Base-by-base conservation (phyloP, 768 basidiomycete genomes). In the Amanita muscaria region DNA sequence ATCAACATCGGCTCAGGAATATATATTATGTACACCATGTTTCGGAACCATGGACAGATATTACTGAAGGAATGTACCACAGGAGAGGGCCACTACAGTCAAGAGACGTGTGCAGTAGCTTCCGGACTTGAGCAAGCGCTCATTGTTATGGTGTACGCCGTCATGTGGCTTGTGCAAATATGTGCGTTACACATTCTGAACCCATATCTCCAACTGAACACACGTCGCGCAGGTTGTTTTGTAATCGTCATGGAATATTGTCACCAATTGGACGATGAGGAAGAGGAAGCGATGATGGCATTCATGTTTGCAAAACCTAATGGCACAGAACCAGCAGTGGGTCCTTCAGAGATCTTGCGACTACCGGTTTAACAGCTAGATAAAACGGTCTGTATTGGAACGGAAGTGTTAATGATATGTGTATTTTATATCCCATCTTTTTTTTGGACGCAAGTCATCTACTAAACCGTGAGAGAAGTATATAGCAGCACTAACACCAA, bases 81-180 rank as follows among this genome's bases (percentile, higher is more conserved):
- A 22, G 59, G 59, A 7, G 54, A 59, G 3, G 48, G 40, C 11
- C 49, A 54, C 2, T 39, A 56, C 27, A 61, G 62, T n/a, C 50
- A 53, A 37, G 61, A 68, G 15, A 52, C 65, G 2, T 79, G 77
- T 57, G 59, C 64, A 41, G 64, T 57, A 7, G 67, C 65, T 11
- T 61, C 72, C 48, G 63, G 63, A 14, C 50, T 73, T 32, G 56
- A 66, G 52, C 72, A 74, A 47, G 65, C 63, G 34, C 43, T 74
- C 11, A 54, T 67, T 40, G 61, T 78, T 31, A 67, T 60, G 18
- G 47, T 73, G 41, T 74, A 73, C 51, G 59, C 73, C 31, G 19
- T 77, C 15, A 65, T 70, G 44, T 79, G 77, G 76, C 53, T 77
- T 39, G 49, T 79, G 44, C 65, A 73, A 51, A 65, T 79, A 34